A percentile compares a stretch with the other conserved stretches of the same genome.
Conservation (phyloP, 257 asterid genomes). For the Scutellaria minor region DNA sequence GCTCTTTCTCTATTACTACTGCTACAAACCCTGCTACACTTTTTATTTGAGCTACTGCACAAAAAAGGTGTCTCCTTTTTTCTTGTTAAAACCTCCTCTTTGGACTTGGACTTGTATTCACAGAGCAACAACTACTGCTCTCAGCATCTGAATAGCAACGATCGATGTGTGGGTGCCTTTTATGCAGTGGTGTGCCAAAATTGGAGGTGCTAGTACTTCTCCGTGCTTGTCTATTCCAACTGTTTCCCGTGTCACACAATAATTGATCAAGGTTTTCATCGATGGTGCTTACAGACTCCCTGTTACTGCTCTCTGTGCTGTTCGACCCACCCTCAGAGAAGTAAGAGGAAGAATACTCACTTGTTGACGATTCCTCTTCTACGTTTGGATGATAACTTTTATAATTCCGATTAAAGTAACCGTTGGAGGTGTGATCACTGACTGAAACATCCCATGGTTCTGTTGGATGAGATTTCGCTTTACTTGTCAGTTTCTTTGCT, state of each 20-base stretch:
- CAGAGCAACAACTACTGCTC: constrained; percentile 25
- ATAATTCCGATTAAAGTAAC: constrained; percentile 29
- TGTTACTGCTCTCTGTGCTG: constrained; percentile 70
- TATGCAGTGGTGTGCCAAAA: no score
- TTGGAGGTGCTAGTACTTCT: no score
- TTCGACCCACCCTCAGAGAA: constrained; percentile 70
- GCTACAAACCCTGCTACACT: constrained; percentile 44
- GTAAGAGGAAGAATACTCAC: constrained; percentile 64
- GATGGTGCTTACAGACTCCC: constrained; percentile 53
- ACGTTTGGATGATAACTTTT: constrained; percentile 32
- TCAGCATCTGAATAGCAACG: constrained; percentile 44
- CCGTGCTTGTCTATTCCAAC: constrained; percentile 31
- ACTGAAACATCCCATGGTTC: constrained; percentile 47
- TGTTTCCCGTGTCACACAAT: constrained; percentile 38
- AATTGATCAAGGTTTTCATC: constrained; percentile 60
- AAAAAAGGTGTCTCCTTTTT: constrained; percentile 32
- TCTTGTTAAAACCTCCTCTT: constrained; percentile 3
- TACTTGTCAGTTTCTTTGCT: constrained; percentile 36
- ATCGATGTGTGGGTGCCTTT: constrained; percentile 50
- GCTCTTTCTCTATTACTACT: constrained; percentile 46
- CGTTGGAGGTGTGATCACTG: constrained; percentile 36
- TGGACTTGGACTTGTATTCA: constrained; percentile 32
- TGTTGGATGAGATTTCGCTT: constrained; percentile 40
- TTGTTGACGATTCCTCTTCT: constrained; percentile 45
- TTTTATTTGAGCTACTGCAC: constrained; percentile 41